Evolutionary conservation across 192 early-diverging fungal species (phyloP).

Genomic region (Geranomyces michiganensis): DNA sequence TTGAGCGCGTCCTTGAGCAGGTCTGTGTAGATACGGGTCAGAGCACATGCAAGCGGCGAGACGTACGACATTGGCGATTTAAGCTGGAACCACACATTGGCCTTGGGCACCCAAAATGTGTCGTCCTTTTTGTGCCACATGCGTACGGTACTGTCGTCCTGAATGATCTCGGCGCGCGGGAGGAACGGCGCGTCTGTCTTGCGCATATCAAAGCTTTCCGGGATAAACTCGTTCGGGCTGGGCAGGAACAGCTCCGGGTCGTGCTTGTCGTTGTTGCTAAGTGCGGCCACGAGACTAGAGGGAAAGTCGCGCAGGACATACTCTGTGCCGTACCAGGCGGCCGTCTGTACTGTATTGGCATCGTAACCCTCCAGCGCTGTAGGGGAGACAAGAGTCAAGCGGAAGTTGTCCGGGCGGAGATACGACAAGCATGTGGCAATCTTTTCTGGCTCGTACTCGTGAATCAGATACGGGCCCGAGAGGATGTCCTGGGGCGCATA

Average conservation of each 20-base stretch:
- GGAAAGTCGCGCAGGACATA: constrained; percentile 71
- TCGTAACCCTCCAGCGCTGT: constrained; percentile 21
- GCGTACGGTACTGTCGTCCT: constrained; percentile 60
- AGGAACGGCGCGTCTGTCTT: constrained; percentile 32
- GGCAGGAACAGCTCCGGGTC: constrained; percentile 71
- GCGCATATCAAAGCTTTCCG: constrained; percentile 73
- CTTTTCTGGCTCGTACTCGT: constrained; percentile 65
- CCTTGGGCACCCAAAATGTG: constrained; percentile 88
- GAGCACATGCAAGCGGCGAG: constrained; percentile 72
- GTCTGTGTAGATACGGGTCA: constrained; percentile 71
- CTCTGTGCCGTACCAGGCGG: constrained; percentile 80
- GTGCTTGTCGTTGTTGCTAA: constrained; percentile 27
- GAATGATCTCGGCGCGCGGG: constrained; percentile 57
- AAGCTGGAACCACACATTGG: constrained; percentile 70
- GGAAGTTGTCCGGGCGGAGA: constrained; percentile 66
- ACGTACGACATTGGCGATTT: constrained; percentile 74
- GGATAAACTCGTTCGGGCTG: constrained; percentile 82
- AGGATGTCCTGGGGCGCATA: constrained; percentile 72
- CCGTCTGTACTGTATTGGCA: constrained; percentile 49
- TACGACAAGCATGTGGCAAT: constrained; percentile 66
- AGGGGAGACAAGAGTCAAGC: constrained; percentile 44
- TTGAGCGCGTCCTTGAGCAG: constrained; percentile 82
- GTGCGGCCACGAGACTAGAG: constrained; percentile 36
- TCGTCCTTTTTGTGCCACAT: constrained; percentile 97
- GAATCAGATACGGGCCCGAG: constrained; percentile 68